Base-by-base conservation (phyloP, 495 filamentous ascomycete species). In the Hyaloscypha bicolor region DNA sequence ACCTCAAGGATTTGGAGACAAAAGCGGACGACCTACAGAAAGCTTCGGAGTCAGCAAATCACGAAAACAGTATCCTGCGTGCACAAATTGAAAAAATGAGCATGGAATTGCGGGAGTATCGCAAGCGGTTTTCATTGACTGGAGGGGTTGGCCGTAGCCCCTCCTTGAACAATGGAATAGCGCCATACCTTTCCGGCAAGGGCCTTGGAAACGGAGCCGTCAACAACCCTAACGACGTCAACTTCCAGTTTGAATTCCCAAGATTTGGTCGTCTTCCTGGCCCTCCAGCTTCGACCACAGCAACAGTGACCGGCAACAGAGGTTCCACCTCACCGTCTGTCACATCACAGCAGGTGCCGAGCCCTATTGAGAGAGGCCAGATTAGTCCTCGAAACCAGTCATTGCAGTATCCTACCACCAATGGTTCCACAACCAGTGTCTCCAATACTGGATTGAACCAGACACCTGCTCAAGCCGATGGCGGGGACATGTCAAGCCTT, bases 11-110 rank as follows among this genome's bases (percentile, higher is more conserved):
- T 73, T 82, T 99, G 31, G 95, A 99, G 77, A 92, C 88, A 58
- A 97, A 97, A 76, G 95, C 98, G 25, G 84, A 91, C 22, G 93
- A 97, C 72, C 80, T 99, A n/a, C 90, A 96, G 75, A 94, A 94
- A 79, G 83, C 86, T 2, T 96, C 94, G 1, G 89, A 96, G 69
- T 80, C 86, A 31, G 83, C 93, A 42, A 95, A 89, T 74, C 87
- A 93, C 69, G 93, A 98, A 78, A 98, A 98, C 72, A 88, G 86
- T 58, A 79, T 92, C 57, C 85, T 98, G 19, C 90, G 91, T 55
- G 88, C 91, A 33, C 89, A 97, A 77, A 88, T 99, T 53, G 93
- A 96, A 63, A 90, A 93, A 62, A 79, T 99, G 72, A 91, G 91
- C 69, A 84, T 87, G 53, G 94, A 99, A 73, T 79, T 98, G 4